phyloP scores from a whole-genome alignment of 1,284 basidiomycete genomes.

The Tranzscheliella williamsii region DNA sequence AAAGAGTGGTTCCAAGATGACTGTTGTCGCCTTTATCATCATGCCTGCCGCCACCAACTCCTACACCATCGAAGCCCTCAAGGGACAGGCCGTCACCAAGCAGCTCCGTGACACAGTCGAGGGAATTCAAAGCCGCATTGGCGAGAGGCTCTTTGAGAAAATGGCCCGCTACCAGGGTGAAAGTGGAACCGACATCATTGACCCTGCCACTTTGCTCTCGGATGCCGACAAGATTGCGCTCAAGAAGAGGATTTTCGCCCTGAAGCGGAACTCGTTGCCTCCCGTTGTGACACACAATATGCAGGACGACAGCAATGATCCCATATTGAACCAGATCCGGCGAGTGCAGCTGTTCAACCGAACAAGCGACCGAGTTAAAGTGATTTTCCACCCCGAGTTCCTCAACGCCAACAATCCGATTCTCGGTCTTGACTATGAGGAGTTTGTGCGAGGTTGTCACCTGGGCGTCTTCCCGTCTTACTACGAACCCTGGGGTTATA shows the following conservation, averaged over 20 bases:
- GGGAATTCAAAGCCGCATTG: constrained; percentile 90
- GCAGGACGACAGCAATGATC: constrained; percentile 87
- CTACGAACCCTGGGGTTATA: constrained; percentile 84
- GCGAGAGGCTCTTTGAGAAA: constrained; percentile 87
- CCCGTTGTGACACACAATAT: constrained; percentile 97
- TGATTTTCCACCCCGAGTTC: constrained; percentile 98
- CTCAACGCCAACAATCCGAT: constrained; percentile 97
- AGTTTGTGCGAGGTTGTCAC: constrained; percentile 97
- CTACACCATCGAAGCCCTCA: constrained; percentile 95
- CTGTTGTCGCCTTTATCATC: constrained; percentile 97
- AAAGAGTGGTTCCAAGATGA: constrained; percentile 75
- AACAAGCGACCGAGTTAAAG: constrained; percentile 82
- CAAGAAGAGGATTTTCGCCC: constrained; percentile 92
- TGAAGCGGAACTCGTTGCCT: constrained; percentile 89
- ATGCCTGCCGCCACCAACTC: constrained; percentile 95
- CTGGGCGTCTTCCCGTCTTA: constrained; percentile 97
- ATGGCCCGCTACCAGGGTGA: constrained; percentile 83
- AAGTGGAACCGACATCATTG: constrained; percentile 43
- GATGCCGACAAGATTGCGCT: constrained; percentile 92
- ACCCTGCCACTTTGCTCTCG: constrained; percentile 70
- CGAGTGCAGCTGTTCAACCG: constrained; percentile 89
- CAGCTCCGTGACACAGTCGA: constrained; percentile 88
- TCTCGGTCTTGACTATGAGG: constrained; percentile 94
- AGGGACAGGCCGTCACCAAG: constrained; percentile 96
- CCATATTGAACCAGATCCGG: constrained; percentile 91